Conservation (phyloP, 345 rosid species). For the Euphorbia pulcherrima region DNA sequence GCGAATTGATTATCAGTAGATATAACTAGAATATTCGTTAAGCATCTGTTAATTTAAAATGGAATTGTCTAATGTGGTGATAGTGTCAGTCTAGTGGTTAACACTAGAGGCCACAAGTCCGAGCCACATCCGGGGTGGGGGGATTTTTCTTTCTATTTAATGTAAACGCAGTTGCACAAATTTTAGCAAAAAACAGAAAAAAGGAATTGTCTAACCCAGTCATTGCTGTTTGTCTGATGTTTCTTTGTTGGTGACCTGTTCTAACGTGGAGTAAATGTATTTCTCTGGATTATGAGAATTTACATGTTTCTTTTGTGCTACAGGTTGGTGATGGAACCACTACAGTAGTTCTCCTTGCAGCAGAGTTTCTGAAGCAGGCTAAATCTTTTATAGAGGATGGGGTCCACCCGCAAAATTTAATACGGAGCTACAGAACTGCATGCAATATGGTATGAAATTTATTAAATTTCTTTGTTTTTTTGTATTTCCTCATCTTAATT, state of each 20-base stretch:
- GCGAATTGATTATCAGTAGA: background rate
- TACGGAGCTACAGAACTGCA: constrained; percentile 84
- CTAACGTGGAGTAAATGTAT: background rate
- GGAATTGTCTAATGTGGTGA: background rate
- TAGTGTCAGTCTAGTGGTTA: no score
- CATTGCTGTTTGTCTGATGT: background rate
- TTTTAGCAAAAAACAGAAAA: no score
- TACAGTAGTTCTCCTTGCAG: constrained; percentile 88
- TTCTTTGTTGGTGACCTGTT: background rate
- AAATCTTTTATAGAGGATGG: constrained; percentile 97
- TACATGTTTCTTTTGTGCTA: constrained; percentile 12
- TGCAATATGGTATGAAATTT: constrained; percentile 46
- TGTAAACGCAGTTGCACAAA: no score
- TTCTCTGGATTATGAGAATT: background rate
- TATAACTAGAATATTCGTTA: background rate
- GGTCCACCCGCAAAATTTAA: constrained; percentile 88
- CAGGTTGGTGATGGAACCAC: constrained; percentile 99
- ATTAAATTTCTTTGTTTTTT: background rate
- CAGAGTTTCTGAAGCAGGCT: constrained; percentile 93
- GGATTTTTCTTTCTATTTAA: no score
- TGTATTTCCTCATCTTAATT: background rate
- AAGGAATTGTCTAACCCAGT: background rate
- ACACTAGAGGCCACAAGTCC: no score
- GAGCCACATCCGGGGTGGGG: no score
- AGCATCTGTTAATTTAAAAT: background rate